phyloP scores from a whole-genome alignment of 1,139 yeast genomes.

The Candida sanyaensis region DNA sequence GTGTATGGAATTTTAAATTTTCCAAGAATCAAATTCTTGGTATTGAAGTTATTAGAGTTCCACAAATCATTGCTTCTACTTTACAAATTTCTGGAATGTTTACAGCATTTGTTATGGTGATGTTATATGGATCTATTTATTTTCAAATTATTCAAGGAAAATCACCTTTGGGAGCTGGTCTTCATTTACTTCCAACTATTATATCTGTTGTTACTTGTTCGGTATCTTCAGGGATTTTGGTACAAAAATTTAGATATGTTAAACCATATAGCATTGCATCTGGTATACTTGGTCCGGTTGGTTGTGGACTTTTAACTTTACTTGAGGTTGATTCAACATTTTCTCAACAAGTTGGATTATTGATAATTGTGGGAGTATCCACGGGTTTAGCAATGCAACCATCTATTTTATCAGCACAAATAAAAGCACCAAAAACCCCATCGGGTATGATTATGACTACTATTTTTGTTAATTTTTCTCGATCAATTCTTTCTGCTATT shows the following conservation, averaged over 20 bases:
- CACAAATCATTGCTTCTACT: constrained; percentile 25
- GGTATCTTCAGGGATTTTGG: constrained; percentile 27
- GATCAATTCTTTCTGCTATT: constrained; percentile 33
- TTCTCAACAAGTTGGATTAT: constrained; percentile 34
- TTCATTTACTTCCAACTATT: constrained; percentile 37
- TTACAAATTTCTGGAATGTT: constrained; percentile 22
- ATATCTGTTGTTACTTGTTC: constrained; percentile 36
- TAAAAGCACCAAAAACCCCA: constrained; percentile 37
- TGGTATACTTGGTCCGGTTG: constrained; percentile 29
- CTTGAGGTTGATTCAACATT: constrained; percentile 30
- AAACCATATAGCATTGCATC: constrained; percentile 33
- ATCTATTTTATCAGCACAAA: constrained; percentile 29
- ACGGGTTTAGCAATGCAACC: constrained; percentile 34
- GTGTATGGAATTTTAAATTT: constrained; percentile 28
- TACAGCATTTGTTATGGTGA: constrained; percentile 26
- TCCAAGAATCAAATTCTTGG: constrained; percentile 32
- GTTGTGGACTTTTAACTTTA: constrained; percentile 34
- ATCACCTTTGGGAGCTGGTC: constrained; percentile 40
- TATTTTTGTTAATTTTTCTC: constrained; percentile 29
- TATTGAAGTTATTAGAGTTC: constrained; percentile 23
- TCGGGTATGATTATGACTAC: constrained; percentile 42
- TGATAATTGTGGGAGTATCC: constrained; percentile 33
- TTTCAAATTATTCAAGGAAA: constrained; percentile 38
- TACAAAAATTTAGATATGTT: constrained; percentile 30
- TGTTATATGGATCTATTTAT: constrained; percentile 34